Base-by-base conservation (phyloP, 805 yeast species). In the Ogataea siamensis region DNA sequence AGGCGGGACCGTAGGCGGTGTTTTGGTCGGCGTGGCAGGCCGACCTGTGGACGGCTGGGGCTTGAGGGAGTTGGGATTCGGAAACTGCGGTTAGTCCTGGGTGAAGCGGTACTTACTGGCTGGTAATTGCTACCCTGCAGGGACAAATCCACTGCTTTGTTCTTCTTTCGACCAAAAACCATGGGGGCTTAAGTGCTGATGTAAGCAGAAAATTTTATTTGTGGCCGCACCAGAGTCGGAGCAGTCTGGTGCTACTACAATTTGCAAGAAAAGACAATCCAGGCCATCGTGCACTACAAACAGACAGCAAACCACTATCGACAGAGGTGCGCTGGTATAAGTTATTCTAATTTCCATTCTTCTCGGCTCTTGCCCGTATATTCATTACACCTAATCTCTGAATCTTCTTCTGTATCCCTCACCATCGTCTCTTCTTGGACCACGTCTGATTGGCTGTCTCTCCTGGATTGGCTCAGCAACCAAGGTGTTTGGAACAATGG, bases 401-500 rank as follows among this genome's bases (percentile, higher is more conserved):
- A 57, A 61, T 74, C 83, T 77, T 72, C 80, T 75, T 74, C 81
- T 75, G 79, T 75, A 75, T 46, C 63, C 65, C 47, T 67, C 75
- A 55, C 66, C 67, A 55, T 63, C 68, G 60, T 70, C 66, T 66
- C 78, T 73, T 67, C 77, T 74, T 66, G 75, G 77, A 37, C 54
- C 59, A 53, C 60, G 56, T 64, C 73, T 71, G 48, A 66, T 58
- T 33, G 58, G 55, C 40, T 54, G 73, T 69, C 82, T 76, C 71
- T 80, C 80, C 70, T 93, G 88, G 68, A 91, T 86, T 68, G 91
- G 82, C 64, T 83, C 87, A 79, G 83, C 88, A 77, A 89, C 86
- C 81, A 91, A 86, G 70, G 99, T 93, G 73, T 85, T 82, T 69
- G 99, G 99, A 73, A 88, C 91, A 71, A 93, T 84, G 76, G 88